A percentile compares a stretch with the other conserved stretches of the same genome.
Conservation (phyloP, 495 filamentous ascomycete species). For the Podospora appendiculata region DNA sequence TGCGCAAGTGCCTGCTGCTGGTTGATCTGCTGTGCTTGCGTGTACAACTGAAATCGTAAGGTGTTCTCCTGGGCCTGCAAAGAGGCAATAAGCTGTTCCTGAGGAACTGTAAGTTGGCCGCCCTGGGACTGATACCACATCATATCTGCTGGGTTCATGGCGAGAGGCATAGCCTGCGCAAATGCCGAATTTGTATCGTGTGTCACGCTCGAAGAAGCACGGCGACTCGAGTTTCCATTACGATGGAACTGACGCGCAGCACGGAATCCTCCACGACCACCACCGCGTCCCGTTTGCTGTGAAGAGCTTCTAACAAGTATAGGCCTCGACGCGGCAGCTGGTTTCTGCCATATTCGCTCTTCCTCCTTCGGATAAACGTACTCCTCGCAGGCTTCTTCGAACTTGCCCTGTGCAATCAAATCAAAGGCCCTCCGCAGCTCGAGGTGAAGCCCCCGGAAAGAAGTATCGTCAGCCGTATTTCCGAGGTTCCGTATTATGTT, state of each 20-base stretch:
- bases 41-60: conserved; percentile 39
- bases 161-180: conserved; percentile 10
- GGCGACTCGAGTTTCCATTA: conserved; percentile 33
- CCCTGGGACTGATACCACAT: conserved; percentile 33
- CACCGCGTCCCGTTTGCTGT: conserved; percentile 37
- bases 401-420: conserved; percentile 62
- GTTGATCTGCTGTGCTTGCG: conserved; percentile 36
- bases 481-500: conserved; percentile 89
- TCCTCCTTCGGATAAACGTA: conserved; percentile 82
- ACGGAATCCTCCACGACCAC: conserved; percentile 51
- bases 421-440: conserved; percentile 87
- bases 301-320: conserved; percentile 44
- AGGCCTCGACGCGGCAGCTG: conserved; percentile 42
- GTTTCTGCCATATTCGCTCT: conserved; percentile 67
- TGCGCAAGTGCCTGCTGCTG: conserved; percentile 39
- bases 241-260: conserved; percentile 51
- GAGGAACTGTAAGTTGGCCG: conserved; percentile 27
- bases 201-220: conserved; percentile 29
- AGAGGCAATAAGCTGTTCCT: conserved; percentile 35
- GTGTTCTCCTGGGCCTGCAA: conserved; percentile 24
- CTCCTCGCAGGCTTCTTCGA: conserved; percentile 74
- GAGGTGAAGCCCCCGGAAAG: conserved; percentile 81
- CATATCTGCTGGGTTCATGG: conserved; percentile 28
- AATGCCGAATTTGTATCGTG: conserved; percentile 26
- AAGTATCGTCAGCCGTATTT: conserved; percentile 92